Conservation (phyloP, 768 basidiomycete genomes). For the Pleurotus giganteus region DNA sequence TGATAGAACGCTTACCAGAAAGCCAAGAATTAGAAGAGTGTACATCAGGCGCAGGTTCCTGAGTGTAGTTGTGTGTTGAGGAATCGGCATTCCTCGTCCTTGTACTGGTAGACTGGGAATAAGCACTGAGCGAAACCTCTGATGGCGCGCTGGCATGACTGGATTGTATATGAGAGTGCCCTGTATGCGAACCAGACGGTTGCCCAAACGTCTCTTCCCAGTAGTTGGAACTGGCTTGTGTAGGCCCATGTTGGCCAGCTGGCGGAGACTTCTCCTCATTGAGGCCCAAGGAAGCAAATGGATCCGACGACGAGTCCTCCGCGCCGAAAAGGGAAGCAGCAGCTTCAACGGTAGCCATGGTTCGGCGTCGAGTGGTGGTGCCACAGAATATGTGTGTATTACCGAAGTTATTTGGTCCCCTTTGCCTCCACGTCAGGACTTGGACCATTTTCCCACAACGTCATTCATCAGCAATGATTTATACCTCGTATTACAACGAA, state of each 20-base stretch:
- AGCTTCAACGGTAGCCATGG: slow-evolving; percentile 69
- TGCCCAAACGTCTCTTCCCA: background rate
- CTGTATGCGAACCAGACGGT: background rate
- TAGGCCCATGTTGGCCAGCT: background rate
- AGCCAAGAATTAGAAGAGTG: background rate
- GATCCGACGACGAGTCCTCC: slow-evolving; percentile 59
- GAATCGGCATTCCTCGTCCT: slow-evolving; percentile 9
- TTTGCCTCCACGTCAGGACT: slow-evolving; percentile 6
- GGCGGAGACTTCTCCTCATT: slow-evolving; percentile 4
- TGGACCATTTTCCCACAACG: slow-evolving; percentile 10
- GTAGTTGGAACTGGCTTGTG: background rate
- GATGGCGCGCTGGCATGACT: background rate
- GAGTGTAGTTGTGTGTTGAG: slow-evolving; percentile 29
- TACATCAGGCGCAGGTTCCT: slow-evolving; percentile 11
- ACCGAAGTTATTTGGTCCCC: slow-evolving; percentile 5
- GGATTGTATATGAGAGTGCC: background rate
- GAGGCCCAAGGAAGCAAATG: slow-evolving; percentile 59
- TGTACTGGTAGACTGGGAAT: background rate
- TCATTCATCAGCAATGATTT: slow-evolving; percentile 17
- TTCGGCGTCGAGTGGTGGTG: slow-evolving; percentile 4
- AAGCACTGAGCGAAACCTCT: background rate
- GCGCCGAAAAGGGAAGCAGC: slow-evolving; percentile 80
- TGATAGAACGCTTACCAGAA: background rate
- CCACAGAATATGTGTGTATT: background rate
- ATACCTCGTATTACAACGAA: slow-evolving; percentile 7